phyloP scores from a whole-genome alignment of 75 land plant species.

The Azolla pinnata region DNA sequence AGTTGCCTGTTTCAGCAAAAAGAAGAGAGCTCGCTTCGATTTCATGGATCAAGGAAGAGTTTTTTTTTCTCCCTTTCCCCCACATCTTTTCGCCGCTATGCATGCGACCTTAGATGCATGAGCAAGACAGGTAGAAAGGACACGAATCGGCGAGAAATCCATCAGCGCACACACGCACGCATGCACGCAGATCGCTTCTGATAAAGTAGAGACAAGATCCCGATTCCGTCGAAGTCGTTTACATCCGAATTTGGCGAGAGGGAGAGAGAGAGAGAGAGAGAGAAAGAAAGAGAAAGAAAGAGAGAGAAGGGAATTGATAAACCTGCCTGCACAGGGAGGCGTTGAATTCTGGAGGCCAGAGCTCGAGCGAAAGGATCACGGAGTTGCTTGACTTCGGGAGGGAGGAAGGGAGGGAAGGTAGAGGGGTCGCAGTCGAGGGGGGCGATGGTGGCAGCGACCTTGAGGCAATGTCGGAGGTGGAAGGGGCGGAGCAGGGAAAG shows the following conservation, averaged over 20 bases:
- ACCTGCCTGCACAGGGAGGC: slow-evolving; percentile 59
- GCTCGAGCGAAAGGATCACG: slow-evolving; percentile 47
- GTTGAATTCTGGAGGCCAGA: slow-evolving; percentile 52
- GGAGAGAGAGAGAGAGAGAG: background rate
- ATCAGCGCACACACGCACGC: background rate
- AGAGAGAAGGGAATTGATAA: background rate
- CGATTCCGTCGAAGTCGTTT: background rate
- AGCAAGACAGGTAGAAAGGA: too few species aligned
- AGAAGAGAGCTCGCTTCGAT: too few species aligned
- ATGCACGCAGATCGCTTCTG: too few species aligned
- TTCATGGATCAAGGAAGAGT: too few species aligned
- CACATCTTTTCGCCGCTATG: too few species aligned
- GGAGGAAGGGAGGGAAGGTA: slow-evolving; percentile 63
- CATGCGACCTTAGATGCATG: too few species aligned
- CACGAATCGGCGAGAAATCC: background rate
- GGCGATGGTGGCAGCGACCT: too few species aligned
- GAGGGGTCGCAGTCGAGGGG: background rate
- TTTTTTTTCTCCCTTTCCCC: too few species aligned
- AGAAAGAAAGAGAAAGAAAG: background rate
- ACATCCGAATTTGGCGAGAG: background rate
- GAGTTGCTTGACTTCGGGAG: slow-evolving; percentile 46
- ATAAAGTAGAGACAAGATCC: background rate
- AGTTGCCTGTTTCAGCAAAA: too few species aligned
- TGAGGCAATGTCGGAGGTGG: too few species aligned
- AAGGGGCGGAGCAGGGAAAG: too few species aligned